Conservation (phyloP, 2,329 filamentous ascomycete genomes). For the Penicillium sp. region DNA sequence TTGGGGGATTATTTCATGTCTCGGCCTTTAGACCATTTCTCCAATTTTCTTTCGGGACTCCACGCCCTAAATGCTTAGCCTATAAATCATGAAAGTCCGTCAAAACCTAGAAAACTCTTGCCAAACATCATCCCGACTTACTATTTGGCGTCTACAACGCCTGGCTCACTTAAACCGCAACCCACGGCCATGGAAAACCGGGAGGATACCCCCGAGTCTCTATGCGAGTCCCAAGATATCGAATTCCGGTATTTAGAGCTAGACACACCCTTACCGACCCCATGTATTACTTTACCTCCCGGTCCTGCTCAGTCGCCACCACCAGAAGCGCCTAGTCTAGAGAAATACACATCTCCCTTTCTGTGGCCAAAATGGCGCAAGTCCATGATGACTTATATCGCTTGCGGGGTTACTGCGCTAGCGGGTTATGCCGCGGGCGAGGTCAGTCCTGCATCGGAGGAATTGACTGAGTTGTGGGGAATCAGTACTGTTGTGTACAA, state of each 20-base stretch:
- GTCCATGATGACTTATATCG: slow-evolving; percentile 66
- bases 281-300: slow-evolving; percentile 33
- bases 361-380: slow-evolving; percentile 70
- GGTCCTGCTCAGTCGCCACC: slow-evolving; percentile 35
- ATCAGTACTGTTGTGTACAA: slow-evolving; percentile 65
- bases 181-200: slow-evolving; percentile 13
- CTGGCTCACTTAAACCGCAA: not conserved
- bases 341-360: slow-evolving; percentile 66
- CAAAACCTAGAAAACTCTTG: not conserved
- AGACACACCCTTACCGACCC: slow-evolving; percentile 56
- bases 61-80: slow-evolving; percentile 2
- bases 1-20: not conserved
- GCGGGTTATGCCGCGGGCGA: slow-evolving; percentile 80
- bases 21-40: not conserved
- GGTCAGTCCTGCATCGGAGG: slow-evolving; percentile 66
- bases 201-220: slow-evolving; percentile 13
- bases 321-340: slow-evolving; percentile 63
- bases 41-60: not conserved
- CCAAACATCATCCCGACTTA: not conserved
- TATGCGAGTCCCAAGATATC: slow-evolving; percentile 36
- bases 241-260: slow-evolving; percentile 61
- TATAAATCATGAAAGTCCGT: not conserved
- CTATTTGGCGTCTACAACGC: not conserved
- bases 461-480: slow-evolving; percentile 65
- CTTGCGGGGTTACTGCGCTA: slow-evolving; percentile 70